Base-by-base conservation (phyloP, 2,329 filamentous ascomycete genomes). In the Boeremia lycopersici region DNA sequence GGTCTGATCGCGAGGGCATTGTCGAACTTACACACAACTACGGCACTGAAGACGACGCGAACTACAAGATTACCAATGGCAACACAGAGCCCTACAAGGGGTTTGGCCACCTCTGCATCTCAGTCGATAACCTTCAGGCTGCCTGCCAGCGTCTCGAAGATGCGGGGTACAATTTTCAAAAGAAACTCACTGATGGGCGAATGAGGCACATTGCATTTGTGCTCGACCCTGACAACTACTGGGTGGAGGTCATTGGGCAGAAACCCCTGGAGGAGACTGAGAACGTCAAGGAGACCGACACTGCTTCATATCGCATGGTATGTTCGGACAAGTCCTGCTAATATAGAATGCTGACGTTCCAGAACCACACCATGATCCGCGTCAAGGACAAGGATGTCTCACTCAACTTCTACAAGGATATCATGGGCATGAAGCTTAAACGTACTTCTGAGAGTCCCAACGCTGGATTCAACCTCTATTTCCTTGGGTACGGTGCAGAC, bases 311-410 rank as follows among this genome's bases (percentile, higher is more conserved):
- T 75, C 86, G 89, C 29, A 78, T 87, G 83, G 83, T 77, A 48
- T 17, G 53, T 33, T n/a, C 10, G 6, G 65, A 2, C 6, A n/a
- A 1, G 28, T 26, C 34, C 2, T 31, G 4, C 4, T 12, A 7
- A 6, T 23, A 10, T 2, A 19, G 4, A 35, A 6, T 30, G 40
- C 65, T 70, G 15, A 72, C 39, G 23, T 6, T 1, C 4, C 57
- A 89, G 86, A 93, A 95, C 78, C 90, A 95, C 78, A 92, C 90
- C 52, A 98, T 98, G 95, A 85, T 99, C 65, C 90, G 95, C 28
- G 89, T 98, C 78, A 98, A 97, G 68, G 79, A 81, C 57, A 74
- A 77, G 43, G 75, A 81, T 42, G 76, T 69, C 45, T 78, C 74
- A 7, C 69, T 82, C 44, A 74, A 75, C 4, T 82, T 82, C 67